Base-by-base conservation (phyloP, 2,329 filamentous ascomycete genomes). In the Nemania sp. region DNA sequence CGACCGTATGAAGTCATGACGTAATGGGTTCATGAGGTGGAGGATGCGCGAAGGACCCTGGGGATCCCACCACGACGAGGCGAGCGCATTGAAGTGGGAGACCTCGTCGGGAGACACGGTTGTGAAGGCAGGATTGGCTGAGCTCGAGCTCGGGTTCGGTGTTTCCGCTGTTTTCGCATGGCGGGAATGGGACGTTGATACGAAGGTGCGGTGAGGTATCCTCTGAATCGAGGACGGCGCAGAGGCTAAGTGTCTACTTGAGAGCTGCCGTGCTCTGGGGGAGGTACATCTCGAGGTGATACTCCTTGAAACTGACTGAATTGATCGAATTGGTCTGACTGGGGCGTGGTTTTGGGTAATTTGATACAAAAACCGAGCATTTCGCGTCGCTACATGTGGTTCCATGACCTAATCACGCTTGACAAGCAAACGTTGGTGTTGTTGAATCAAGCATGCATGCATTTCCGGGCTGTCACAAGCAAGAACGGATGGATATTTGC, bases 11-110 rank as follows among this genome's bases (percentile, higher is more conserved):
- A 97, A 97, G 73, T 91, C 86, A 75, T 97, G 92, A 28, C 94
- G 91, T 40, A 96, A 83, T 1, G 94, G 94, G 75, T 99, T 97
- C 93, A 99, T 97, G 62, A 96, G 86, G 73, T 99, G 94, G 2
- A 99, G 84, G 54, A 97, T 85, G 33, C 93, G 86, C 3, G 91
- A 97, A 6, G 93, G 88, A 46, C 94, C 94, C 68, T 96, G 86
- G 1, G 93, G 90, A 73, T 97, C 92, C 94, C 94, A 99, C 94
- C 94, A 99, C 66, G 88, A 88, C 61, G 89, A 90, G 61, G 94
- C 94, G 66, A 99, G 90, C 59, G 86, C 85, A 68, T 91, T 91
- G 82, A 99, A 99, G 77, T 99, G 94, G 15, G 89, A 89, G 61
- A 99, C 84, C 77, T 99, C 93, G 62, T 87, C 83, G 48, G 89